Evolutionary conservation across 2,329 filamentous ascomycete species (phyloP).

Genomic region (Coniochaeta prunicola): DNA sequence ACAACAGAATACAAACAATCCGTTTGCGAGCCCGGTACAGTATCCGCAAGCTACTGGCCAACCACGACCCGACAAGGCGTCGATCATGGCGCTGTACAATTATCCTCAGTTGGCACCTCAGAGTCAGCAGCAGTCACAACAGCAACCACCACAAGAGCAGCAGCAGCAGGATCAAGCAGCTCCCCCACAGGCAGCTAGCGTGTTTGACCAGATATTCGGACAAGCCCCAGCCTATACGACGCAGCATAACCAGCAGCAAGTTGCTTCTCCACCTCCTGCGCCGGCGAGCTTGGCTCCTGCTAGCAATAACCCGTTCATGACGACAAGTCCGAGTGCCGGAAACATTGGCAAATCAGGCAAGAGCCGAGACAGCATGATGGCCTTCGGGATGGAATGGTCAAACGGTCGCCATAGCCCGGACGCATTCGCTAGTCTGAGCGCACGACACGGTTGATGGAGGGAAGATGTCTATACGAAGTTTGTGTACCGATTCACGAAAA

Average conservation of each 20-base stretch:
- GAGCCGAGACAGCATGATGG: constrained; percentile 67
- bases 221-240: background rate
- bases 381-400: constrained; percentile 56
- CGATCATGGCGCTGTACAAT: constrained; percentile 70
- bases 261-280: constrained; percentile 14
- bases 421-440: constrained; percentile 70
- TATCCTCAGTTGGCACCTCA: constrained; percentile 42
- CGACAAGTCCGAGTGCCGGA: constrained; percentile 17
- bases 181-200: constrained; percentile 7
- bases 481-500: background rate
- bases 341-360: background rate
- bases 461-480: background rate
- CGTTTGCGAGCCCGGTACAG: constrained; percentile 14
- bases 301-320: constrained; percentile 53
- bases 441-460: constrained; percentile 25
- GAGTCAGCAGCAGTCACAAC: constrained; percentile 20
- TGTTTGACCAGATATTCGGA: constrained; percentile 2
- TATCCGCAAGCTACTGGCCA: constrained; percentile 26
- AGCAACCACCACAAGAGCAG: constrained; percentile 14
- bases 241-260: constrained; percentile 10
- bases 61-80: constrained; percentile 58
- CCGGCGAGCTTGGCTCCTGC: constrained; percentile 27
- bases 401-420: constrained; percentile 73
- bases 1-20: constrained; percentile 17
- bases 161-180: constrained; percentile 7